Base-by-base conservation (phyloP, 306 rosid genomes). In the Dalbergia cochinchinensis region DNA sequence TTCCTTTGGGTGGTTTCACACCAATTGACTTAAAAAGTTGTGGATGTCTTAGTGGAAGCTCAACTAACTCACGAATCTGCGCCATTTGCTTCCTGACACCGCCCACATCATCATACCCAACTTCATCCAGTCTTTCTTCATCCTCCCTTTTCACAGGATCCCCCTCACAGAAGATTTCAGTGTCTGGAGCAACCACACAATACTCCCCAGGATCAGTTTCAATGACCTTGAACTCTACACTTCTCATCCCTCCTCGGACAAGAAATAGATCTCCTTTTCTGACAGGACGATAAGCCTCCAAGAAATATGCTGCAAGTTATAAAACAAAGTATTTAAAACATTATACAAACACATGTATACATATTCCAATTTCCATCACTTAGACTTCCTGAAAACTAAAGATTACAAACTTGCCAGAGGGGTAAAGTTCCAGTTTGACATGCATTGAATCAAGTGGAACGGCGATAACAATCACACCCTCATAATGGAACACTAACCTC, bases 71-170 rank as follows among this genome's bases (percentile, higher is more conserved):
- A 62, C 90, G 90, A 51, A 90, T 90, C 64, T 90, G 91, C 34
- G 94, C 89, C 94, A 90, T 90, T 73, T 90, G 94, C 86, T 86
- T 90, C 80, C 90, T 81, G 63, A 90, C 91, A 57, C 94, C 94
- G 62, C 94, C 94, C 81, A 90, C 94, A 69, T 90, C 94, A 90
- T 90, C 90, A 45, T 90, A 90, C 12, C 94, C 91, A 80, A 90
- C 83, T 51, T 87, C 91, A 69, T 90, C 90, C 66, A 90, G 73
- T 71, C 88, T 86, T 57, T 87, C 91, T 59, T 84, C 91, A 37
- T 90, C 94, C 86, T 90, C 94, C 78, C 94, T 86, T 82, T 65
- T 84, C 55, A 90, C 84, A 18, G 94, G 91, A 16, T 82, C 94
- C 73, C 91, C 91, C 65, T 80, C 90, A 68, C 90, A 87, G 86